Evolutionary conservation across 345 rosid genomes (phyloP), one percentile per base, ranked within the genome.

Genomic region (Lepidium africanum): DNA sequence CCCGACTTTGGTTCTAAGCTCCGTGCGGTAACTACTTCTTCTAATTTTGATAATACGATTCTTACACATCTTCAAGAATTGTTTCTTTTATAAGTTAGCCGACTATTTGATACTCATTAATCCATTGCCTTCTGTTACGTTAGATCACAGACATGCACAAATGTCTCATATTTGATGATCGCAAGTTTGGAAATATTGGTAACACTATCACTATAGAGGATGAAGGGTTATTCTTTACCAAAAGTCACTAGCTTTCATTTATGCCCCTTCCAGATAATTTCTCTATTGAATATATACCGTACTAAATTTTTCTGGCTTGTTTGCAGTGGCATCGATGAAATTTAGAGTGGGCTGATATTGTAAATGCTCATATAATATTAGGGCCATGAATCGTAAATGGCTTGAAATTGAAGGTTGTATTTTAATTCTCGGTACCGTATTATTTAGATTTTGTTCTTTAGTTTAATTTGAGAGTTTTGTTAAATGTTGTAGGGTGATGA

Each of bases 131-230:
- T 10, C 3, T 2, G 46, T 19, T 70, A 58, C 12, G 32, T 43
- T 15, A 91, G 99, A 94, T 94, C 10, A 97, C 99, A 63, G 96
- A 94, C 21, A 86, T 82, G 75, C 79, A 87, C 61, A 87, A 91
- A 55, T 94, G 89, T 79, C 74, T 94, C 70, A 84, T 94, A 50
- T 94, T 94, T 73, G 99, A 94, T 67, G 99, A 94, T 76, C 91
- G 99, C 12, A 94, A 94, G 82, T 94, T 91, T 82, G 99, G 96
- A 4, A 97, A 91, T 73, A 94, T 94, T 77, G 99, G 97, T 49
- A 91, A 94, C 85, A 94, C 97, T 0, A 96, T 94, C 72, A 89
- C 99, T 7, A 86, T 94, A 97, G 96, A 94, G 76, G 87, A 87
- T 71, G 99, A 91, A 85, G 93, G 97, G 97, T 91, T 73, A 71